Evolutionary conservation across 2,329 filamentous ascomycete genomes (phyloP).

Genomic region (Fonsecaea erecta): DNA sequence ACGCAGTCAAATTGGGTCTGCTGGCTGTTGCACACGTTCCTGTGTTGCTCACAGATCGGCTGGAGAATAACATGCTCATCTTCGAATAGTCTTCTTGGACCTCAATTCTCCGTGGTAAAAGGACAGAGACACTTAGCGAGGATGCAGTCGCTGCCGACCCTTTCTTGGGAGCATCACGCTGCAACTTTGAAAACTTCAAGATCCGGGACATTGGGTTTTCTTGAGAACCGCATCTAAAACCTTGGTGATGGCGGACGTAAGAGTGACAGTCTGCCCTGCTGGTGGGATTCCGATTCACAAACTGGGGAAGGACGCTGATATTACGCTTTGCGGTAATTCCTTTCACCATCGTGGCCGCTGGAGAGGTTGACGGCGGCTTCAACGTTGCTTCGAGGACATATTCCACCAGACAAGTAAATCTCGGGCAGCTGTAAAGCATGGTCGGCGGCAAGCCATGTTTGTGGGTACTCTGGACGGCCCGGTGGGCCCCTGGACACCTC

Average conservation of each 20-base stretch:
- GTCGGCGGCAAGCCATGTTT: constrained; percentile 1
- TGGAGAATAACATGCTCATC: constrained; percentile 3
- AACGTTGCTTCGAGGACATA: constrained; percentile 12
- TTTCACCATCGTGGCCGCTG: not conserved
- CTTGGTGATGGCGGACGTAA: not conserved
- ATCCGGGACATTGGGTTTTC: constrained; percentile 3
- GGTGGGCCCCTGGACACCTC: not conserved
- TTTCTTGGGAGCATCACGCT: not conserved
- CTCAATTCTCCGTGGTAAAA: constrained; percentile 4
- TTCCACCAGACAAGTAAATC: constrained; percentile 8
- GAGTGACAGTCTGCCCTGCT: not conserved
- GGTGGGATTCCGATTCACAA: not conserved
- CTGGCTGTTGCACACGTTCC: not conserved
- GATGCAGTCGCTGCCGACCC: not conserved
- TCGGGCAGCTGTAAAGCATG: constrained; percentile 8
- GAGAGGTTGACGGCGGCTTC: not conserved
- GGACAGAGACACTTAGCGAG: constrained; percentile 1
- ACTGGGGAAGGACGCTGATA: constrained; percentile 1
- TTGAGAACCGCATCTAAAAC: not conserved
- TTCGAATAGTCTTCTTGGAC: constrained; percentile 5
- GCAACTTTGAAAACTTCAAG: constrained; percentile 4
- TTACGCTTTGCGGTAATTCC: not conserved
- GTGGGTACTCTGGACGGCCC: not conserved
- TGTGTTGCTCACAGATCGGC: not conserved
- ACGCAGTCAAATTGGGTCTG: not conserved